Base-by-base conservation (phyloP, 805 yeast genomes). In the Zygoascus bituminiphila region DNA sequence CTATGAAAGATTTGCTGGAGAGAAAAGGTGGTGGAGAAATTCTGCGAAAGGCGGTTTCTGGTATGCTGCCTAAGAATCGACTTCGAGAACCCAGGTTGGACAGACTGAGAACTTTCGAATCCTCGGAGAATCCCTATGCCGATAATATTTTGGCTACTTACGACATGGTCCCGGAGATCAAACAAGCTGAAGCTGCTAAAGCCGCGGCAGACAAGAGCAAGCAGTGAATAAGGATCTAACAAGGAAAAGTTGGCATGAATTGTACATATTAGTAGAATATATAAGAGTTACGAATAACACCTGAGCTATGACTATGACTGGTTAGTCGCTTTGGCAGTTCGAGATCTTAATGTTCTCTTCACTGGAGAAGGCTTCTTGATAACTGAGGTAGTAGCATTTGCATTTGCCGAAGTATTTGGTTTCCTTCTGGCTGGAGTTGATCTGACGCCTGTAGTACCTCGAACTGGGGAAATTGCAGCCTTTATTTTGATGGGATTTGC, bases 11-110 rank as follows among this genome's bases (percentile, higher is more conserved):
- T 52, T 69, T 89, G 65, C 77, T 79, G 36, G 78, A 71, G 42
- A 82, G 88, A 63, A 80, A 82, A 59, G 98, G 99, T 6, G 85
- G 80, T 57, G 82, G 87, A n/a, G 98, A 93, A 66, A 70, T 89
- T 10, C 70, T 93, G 58, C 77, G 69, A 58, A 79, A 84, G 58
- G 98, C 99, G 1, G 98, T 93, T 5, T 82, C 87, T 54, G 95
- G 94, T 49, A 93, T 93, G 99, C 74, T 93, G 48, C 98, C 98
- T 39, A 89, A 87, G 70, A 91, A 93, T 66, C 81, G 81, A 59
- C 76, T 83, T 54, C 79, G 98, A 65, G 77, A 82, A 59, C 69
- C 72, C 12, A 80, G 98, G 64, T 66, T 93, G 60, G 91, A 79
- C 23, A 78, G 99, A 62, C 73, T 93, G 52, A 88, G 87, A 67